These are phyloP conservation scores for Mortierella sp. DNA, from an alignment of 371 early-diverging fungal species.

Conservation along the genomic window DNA sequence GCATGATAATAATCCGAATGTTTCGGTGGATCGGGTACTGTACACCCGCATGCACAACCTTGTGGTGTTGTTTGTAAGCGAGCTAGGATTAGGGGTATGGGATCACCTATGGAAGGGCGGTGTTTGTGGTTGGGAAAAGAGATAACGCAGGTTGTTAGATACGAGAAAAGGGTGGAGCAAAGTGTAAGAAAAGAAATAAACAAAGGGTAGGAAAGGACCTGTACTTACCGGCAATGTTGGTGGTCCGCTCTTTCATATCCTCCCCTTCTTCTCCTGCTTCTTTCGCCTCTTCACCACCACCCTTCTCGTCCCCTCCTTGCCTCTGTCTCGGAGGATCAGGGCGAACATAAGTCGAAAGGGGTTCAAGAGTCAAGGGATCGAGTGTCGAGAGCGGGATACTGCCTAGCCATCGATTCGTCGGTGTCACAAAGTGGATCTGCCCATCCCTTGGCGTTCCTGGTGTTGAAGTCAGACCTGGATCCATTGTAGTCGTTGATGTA, in stretches of 20 bases:
- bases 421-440: constrained; percentile 52
- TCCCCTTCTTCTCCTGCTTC: background rate
- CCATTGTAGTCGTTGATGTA: constrained; percentile 17
- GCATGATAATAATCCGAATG: constrained; percentile 56
- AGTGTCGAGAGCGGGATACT: constrained; percentile 48
- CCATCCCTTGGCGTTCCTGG: background rate
- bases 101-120: constrained; percentile 23
- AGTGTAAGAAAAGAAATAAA: background rate
- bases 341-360: constrained; percentile 48
- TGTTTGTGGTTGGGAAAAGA: background rate
- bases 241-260: constrained; percentile 27
- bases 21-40: constrained; percentile 45
- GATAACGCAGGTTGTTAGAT: background rate
- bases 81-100: constrained; percentile 44
- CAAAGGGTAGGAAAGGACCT: too few relatives aligned
- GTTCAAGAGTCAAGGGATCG: constrained; percentile 52
- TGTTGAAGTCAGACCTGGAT: background rate
- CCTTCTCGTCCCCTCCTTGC: background rate
- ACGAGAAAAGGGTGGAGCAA: background rate
- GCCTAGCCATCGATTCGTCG: constrained; percentile 54
- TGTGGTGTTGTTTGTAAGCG: constrained; percentile 48
- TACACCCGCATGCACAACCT: constrained; percentile 49
- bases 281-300: background rate
- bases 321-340: constrained; percentile 6
- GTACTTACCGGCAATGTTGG: constrained; percentile 36